A percentile compares a stretch with the other conserved stretches of the same genome.
phyloP scores from a whole-genome alignment of 768 basidiomycete genomes.

The Omphalotus guepiniiformis region DNA sequence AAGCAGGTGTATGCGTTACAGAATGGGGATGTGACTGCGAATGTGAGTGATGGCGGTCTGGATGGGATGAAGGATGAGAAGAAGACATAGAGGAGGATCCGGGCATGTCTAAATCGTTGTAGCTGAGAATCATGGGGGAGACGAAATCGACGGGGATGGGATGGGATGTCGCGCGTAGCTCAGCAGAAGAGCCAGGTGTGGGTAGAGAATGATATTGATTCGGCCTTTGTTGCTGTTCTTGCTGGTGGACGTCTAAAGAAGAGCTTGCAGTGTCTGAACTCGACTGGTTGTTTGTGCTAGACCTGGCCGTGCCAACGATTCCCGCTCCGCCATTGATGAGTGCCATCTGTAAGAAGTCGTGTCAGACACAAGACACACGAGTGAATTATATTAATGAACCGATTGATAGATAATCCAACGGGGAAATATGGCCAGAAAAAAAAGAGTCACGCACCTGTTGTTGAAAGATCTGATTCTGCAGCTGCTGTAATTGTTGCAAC shows the following conservation, averaged over 20 bases:
- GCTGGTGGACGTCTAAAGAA: not conserved
- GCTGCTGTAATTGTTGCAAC: slow-evolving; percentile 71
- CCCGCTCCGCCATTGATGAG: slow-evolving; percentile 48
- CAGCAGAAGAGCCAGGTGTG: slow-evolving; percentile 66
- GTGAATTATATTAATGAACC: too few relatives aligned
- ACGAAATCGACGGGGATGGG: slow-evolving; percentile 52
- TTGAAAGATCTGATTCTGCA: slow-evolving; percentile 84
- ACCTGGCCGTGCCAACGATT: slow-evolving; percentile 20
- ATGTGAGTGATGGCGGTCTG: not conserved
- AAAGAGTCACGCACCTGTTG: slow-evolving; percentile 58
- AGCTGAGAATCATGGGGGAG: slow-evolving; percentile 57
- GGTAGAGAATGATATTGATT: slow-evolving; percentile 43
- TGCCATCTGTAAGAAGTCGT: slow-evolving; percentile 46
- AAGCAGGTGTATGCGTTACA: slow-evolving; percentile 25
- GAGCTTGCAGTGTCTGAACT: not conserved
- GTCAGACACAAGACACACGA: slow-evolving; percentile 4
- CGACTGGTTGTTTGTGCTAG: slow-evolving; percentile 20
- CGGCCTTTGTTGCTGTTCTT: slow-evolving; percentile 19
- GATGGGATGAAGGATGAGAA: not conserved
- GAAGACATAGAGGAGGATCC: not conserved
- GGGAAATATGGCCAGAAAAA: slow-evolving; percentile 1
- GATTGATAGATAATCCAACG: too few relatives aligned
- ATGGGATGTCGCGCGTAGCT: slow-evolving; percentile 62
- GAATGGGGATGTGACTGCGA: slow-evolving; percentile 19
- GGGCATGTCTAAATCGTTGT: slow-evolving; percentile 17